Evolutionary conservation across 2,329 filamentous ascomycete genomes (phyloP).

Genomic region (Dendrostoma leiphaemia): DNA sequence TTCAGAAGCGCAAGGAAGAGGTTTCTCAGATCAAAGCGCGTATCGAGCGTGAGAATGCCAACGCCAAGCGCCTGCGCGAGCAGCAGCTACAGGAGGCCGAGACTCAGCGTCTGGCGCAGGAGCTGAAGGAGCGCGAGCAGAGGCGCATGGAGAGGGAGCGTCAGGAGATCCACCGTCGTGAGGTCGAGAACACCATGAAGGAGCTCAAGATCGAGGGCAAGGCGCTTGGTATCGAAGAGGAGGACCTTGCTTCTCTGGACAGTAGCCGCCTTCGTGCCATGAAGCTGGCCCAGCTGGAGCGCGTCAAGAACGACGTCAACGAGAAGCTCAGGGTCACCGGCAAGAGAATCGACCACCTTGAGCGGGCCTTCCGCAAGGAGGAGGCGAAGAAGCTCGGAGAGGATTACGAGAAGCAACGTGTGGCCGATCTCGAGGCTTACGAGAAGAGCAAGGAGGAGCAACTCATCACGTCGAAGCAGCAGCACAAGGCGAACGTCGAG

Average conservation of each 20-base stretch:
- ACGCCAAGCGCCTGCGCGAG: conserved; percentile 80
- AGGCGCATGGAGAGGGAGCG: conserved; percentile 83
- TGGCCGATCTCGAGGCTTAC: conserved; percentile 75
- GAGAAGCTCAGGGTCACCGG: conserved; percentile 88
- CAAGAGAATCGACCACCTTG: conserved; percentile 95
- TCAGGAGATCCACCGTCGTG: conserved; percentile 85
- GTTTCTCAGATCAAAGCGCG: conserved; percentile 85
- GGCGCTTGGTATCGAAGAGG: conserved; percentile 70
- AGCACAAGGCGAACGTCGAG: conserved; percentile 89
- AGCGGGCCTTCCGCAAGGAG: conserved; percentile 94
- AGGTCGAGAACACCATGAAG: conserved; percentile 87
- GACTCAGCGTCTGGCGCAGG: conserved; percentile 82
- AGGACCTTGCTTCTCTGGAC: conserved; percentile 83
- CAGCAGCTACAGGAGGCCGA: conserved; percentile 89
- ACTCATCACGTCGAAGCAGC: conserved; percentile 75
- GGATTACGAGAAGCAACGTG: conserved; percentile 82
- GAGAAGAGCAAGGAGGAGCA: conserved; percentile 76
- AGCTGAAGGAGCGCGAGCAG: conserved; percentile 86
- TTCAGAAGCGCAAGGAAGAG: conserved; percentile 95
- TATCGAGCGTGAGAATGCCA: conserved; percentile 90
- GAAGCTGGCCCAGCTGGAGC: conserved; percentile 93
- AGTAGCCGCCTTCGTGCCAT: conserved; percentile 87
- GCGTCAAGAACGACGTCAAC: conserved; percentile 94
- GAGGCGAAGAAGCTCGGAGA: conserved; percentile 86
- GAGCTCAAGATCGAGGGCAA: conserved; percentile 90